Percentiles rank a stretch among this genome's conserved stretches.
These are phyloP conservation scores for Panaeolus cyanescens DNA, from an alignment of 768 basidiomycete genomes.

Conservation along the genomic window DNA sequence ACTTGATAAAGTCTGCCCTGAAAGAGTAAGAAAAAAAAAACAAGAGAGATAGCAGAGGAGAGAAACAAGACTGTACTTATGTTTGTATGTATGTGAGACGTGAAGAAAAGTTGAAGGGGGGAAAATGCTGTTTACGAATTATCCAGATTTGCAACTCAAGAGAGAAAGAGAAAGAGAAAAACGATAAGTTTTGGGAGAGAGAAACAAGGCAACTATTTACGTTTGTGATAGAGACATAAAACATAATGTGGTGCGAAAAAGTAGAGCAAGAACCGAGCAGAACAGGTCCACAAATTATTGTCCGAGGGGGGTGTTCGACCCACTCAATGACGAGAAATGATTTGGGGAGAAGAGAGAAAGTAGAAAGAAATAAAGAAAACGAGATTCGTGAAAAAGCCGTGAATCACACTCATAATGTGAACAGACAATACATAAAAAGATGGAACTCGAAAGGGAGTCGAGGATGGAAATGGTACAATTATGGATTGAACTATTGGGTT, in stretches of 20 bases:
- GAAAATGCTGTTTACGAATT: background rate
- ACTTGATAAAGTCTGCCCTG: background rate
- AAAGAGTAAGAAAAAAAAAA: background rate
- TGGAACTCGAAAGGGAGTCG: background rate
- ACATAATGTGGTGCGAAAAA: background rate
- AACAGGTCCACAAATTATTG: background rate
- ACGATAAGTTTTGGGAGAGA: too few relatives aligned
- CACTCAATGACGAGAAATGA: background rate
- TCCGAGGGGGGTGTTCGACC: background rate
- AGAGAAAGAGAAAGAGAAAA: background rate
- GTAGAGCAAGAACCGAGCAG: background rate
- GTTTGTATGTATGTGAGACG: background rate
- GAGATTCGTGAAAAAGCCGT: background rate
- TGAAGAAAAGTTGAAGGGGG: background rate
- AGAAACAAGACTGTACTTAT: background rate
- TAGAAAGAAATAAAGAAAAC: background rate
- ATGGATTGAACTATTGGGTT: background rate
- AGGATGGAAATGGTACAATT: constrained; percentile 1
- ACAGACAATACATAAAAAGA: background rate
- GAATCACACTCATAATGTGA: background rate
- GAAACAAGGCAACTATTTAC: background rate
- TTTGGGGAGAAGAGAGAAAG: background rate
- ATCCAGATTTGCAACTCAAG: background rate
- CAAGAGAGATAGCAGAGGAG: constrained; percentile 1
- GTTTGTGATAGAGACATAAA: background rate